These are phyloP conservation scores for Delphinella strobiligena DNA, from an alignment of 2,329 filamentous ascomycete genomes.

Conservation along the genomic window DNA sequence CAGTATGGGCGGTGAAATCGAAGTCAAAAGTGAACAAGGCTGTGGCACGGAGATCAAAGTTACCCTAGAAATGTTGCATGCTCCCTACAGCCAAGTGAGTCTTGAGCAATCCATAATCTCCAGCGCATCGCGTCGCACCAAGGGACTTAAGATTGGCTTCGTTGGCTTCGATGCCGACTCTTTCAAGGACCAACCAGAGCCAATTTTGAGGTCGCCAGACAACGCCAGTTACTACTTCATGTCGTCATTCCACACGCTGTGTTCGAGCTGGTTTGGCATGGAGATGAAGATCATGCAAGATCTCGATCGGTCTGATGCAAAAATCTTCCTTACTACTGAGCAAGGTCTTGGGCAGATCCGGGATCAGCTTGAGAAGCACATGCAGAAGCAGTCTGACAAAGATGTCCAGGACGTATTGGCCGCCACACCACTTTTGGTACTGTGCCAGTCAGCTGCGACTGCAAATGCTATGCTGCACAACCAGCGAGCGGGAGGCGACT, in stretches of 20 bases:
- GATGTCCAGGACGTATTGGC: background rate
- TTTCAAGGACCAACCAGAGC: conserved; percentile 1
- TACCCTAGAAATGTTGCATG: conserved; percentile 2
- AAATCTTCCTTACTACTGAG: conserved; percentile 7
- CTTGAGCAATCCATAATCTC: conserved; percentile 5
- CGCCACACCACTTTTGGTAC: conserved; percentile 2
- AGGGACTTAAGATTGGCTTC: conserved; percentile 3
- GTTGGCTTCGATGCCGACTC: conserved; percentile 5
- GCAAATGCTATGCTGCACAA: conserved; percentile 6
- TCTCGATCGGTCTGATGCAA: background rate
- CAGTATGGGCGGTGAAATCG: conserved; percentile 46
- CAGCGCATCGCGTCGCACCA: background rate
- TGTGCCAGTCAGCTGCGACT: conserved; percentile 3
- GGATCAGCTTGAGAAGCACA: conserved; percentile 1
- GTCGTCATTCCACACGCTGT: conserved; percentile 6
- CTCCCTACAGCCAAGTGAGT: background rate
- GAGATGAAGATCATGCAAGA: conserved; percentile 2
- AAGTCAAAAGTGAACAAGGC: conserved; percentile 40
- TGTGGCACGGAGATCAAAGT: conserved; percentile 33
- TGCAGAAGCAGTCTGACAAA: background rate
- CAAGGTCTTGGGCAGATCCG: conserved; percentile 1
- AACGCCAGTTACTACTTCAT: conserved; percentile 5
- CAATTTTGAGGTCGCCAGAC: background rate
- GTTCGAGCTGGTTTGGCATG: conserved; percentile 7
- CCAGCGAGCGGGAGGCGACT: background rate